A percentile compares a stretch with the other conserved stretches of the same genome.
Conservation (phyloP, 1,284 basidiomycete species). For the Phellopilus nigrolimitatus region DNA sequence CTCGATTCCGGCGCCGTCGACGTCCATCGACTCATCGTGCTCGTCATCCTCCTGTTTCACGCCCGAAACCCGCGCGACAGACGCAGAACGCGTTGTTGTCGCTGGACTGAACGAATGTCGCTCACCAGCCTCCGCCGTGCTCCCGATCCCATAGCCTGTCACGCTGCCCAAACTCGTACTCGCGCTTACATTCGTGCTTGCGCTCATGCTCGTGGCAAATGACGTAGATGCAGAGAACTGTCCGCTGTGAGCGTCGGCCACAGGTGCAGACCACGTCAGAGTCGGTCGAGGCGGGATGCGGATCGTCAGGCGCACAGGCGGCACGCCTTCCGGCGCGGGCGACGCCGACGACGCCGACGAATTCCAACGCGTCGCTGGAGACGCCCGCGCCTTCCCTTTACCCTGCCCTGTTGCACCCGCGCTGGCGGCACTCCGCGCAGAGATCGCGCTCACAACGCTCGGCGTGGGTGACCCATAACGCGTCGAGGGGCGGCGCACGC, state of each 20-base stretch:
- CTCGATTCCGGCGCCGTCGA: neutral
- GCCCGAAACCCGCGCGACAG: neutral
- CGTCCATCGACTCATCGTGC: neutral
- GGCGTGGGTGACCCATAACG: constrained; percentile 9
- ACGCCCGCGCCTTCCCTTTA: neutral
- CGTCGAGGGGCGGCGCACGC: constrained; percentile 9
- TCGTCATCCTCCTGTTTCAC: constrained; percentile 14
- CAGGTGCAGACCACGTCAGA: neutral
- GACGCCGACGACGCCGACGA: constrained; percentile 5
- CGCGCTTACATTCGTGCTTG: neutral
- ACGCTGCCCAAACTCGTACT: neutral
- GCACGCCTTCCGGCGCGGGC: neutral
- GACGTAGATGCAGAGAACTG: constrained; percentile 12
- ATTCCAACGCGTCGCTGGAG: neutral
- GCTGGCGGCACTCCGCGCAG: neutral
- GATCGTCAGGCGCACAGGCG: constrained; percentile 12
- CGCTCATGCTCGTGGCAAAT: neutral
- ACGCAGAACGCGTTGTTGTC: constrained; percentile 3
- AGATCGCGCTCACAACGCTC: neutral
- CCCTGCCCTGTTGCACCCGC: neutral
- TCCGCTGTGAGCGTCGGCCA: neutral
- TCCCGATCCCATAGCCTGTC: neutral
- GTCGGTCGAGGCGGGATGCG: constrained; percentile 13
- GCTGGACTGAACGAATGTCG: constrained; percentile 4
- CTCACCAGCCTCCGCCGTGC: neutral